Percentiles rank a stretch among this genome's conserved stretches.
Evolutionary conservation across 108 stramenopile species (phyloP).

Genomic region (Hondaea fermentalgiana): DNA sequence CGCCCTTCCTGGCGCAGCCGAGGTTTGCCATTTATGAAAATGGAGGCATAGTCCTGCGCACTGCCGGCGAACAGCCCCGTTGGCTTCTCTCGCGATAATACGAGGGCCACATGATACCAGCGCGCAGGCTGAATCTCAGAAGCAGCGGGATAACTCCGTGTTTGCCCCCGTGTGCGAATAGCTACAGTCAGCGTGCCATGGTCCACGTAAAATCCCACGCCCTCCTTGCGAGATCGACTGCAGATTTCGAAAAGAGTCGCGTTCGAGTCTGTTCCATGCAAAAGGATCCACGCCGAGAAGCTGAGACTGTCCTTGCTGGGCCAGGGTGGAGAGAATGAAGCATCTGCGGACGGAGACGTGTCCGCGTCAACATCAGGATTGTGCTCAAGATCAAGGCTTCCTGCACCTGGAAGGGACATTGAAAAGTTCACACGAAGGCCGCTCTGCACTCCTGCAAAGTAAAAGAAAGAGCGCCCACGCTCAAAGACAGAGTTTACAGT

Average conservation of each 20-base stretch:
- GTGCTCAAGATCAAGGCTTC: neutral
- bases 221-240: neutral
- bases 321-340: neutral
- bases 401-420: neutral
- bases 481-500: neutral
- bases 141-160: neutral
- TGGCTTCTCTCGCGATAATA: neutral
- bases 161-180: neutral
- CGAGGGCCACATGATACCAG: neutral
- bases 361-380: too few relatives aligned
- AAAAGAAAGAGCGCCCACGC: neutral
- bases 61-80: neutral
- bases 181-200: neutral
- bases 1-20: neutral
- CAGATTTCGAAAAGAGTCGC: neutral
- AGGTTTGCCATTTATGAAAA: neutral
- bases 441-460: neutral
- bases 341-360: neutral
- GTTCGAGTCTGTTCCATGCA: neutral
- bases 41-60: neutral
- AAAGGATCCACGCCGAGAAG: neutral
- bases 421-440: neutral
- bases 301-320: neutral
- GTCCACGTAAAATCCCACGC: neutral
- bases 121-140: neutral